Conservation (phyloP, 78 protist species). For the Tieghemostelium lacteum region DNA sequence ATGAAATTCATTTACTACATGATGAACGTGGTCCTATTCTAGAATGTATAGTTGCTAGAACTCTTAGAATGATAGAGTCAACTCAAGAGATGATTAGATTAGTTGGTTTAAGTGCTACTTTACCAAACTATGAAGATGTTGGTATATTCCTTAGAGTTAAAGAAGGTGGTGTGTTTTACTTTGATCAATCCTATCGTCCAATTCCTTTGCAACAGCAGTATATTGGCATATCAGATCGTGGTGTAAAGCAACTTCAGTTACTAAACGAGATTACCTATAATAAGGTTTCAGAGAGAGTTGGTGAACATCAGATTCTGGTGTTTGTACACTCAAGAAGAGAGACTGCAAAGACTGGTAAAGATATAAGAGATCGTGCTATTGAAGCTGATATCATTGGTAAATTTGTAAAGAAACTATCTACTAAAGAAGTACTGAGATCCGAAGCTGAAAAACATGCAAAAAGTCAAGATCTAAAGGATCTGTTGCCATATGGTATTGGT, state of each 20-base stretch:
- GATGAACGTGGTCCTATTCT: constrained; percentile 99
- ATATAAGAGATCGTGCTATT: constrained; percentile 83
- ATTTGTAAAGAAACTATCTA: constrained; percentile 57
- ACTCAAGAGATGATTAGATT: constrained; percentile 92
- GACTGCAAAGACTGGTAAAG: constrained; percentile 94
- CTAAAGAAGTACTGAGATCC: constrained; percentile 14
- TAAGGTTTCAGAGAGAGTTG: constrained; percentile 83
- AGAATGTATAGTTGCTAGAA: constrained; percentile 97
- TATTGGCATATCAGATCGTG: constrained; percentile 92
- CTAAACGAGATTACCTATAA: constrained; percentile 96
- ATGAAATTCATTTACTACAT: constrained; percentile 99
- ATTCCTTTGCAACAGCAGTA: constrained; percentile 97
- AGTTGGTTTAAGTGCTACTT: constrained; percentile 99
- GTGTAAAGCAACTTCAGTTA: constrained; percentile 87
- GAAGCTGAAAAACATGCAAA: constrained; percentile 35
- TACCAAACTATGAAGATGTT: constrained; percentile 99
- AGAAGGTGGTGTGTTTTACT: constrained; percentile 93
- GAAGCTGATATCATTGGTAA: constrained; percentile 78
- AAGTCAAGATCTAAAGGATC: constrained; percentile 87
- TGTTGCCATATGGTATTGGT: constrained; percentile 98
- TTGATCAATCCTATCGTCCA: constrained; percentile 96
- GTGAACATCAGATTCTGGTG: constrained; percentile 88
- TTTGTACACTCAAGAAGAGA: constrained; percentile 99
- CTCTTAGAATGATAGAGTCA: constrained; percentile 84
- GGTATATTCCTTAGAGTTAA: constrained; percentile 96